Evolutionary conservation across 2,329 filamentous ascomycete species (phyloP), one percentile per base, ranked within the genome.

Genomic region (Epichloe uncinata): DNA sequence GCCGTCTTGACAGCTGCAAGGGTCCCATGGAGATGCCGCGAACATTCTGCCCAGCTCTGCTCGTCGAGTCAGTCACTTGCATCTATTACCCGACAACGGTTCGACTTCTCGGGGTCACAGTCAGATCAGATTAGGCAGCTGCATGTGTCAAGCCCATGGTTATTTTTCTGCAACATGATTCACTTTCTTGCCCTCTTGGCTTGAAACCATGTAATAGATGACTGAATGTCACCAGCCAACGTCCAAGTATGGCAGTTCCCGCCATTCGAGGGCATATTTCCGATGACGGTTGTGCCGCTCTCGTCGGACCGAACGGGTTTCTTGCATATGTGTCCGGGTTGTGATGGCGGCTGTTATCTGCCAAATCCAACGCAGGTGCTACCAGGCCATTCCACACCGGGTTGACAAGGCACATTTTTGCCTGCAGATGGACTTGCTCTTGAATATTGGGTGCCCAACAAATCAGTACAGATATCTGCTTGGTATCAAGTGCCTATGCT

Each of bases 291-390:
- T 26, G 4, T 37, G 18, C 34, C 15, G 44, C 44, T 45, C 20
- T 5, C 12, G 37, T 48, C 46, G 46, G 46, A 48, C 46, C 38
- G 46, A 48, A 42, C 38, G n/a, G 46, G 33, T 41, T 30, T 22
- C 46, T 35, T n/a, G 45, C 46, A 35, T 36, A 22, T 15, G 30
- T 37, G 40, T 3, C 33, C 41, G 22, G 41, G 43, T 38, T 33
- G 13, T 41, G 22, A 40, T 20, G 36, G 45, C 45, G 26, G 36
- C 45, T 34, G 45, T n/a, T 18, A 34, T 41, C 26, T 48, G 38
- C 26, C 26, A 35, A 41, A 34, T 43, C 33, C 47, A 15, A 44
- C 9, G n/a, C 47, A 37, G 16, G 41, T 44, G 34, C 9, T 43
- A 48, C 47, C 40, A 35, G 38, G 16, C 22, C 3, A 41, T 34